Evolutionary conservation across 768 basidiomycete species (phyloP), one percentile per base, ranked within the genome.

Genomic region (Peribolospora baueri): DNA sequence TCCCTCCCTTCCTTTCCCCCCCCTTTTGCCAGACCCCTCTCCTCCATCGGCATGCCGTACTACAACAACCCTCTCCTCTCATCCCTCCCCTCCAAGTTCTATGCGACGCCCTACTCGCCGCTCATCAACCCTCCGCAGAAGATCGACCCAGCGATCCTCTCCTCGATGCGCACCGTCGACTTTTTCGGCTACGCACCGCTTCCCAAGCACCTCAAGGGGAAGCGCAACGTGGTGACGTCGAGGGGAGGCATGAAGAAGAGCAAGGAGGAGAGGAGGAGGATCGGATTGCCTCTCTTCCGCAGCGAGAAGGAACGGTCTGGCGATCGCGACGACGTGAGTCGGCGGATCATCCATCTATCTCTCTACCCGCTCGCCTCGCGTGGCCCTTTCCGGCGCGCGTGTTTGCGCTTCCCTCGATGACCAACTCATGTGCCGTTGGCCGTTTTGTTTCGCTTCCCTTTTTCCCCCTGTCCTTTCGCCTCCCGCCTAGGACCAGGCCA

Each of bases 141-240:
- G 61, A 82, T 98, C 56, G 88, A 91, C 3, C 71, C 76, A 5
- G 78, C 83, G 60, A 72, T 98, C 5, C 65, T 87, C 48, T 71
- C 72, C 46, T 72, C 78, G 3, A 84, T 95, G 74, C 84, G 84
- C 64, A 75, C 75, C 58, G 84, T 87, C 58, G 88, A 93, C 62
- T 83, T 81, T 54, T 74, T 95, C 39, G 84, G 84, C 4, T 95
- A 93, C 65, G 88, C 91, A 1, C 69, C 81, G 0, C 71, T 88
- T 50, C 91, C 91, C 0, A 80, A 79, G 62, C 87, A 91, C 59
- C 71, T 91, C 25, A 76, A 77, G 60, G 86, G 84, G 0, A 75
- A 79, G 57, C 76, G 91, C 45, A 91, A 97, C 64, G 74, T 88
- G 60, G 75, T 79, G 5, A 66, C 69, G 13, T 70, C 73, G 66